Evolutionary conservation across 768 basidiomycete genomes (phyloP), one percentile per base, ranked within the genome.

Genomic region (Cyclocybe cylindracea): DNA sequence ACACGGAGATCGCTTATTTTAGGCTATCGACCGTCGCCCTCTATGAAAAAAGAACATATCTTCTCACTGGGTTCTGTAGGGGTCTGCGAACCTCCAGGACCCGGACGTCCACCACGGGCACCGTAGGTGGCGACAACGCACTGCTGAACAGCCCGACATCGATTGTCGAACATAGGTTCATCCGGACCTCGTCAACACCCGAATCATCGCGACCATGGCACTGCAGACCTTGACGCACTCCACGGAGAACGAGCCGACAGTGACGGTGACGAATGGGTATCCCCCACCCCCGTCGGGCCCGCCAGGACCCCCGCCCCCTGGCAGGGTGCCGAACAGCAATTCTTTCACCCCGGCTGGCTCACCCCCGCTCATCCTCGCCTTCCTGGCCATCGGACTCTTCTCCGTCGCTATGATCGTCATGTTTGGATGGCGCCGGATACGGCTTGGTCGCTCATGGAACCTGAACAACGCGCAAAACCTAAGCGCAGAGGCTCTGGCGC

Each of bases 311-410:
- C 16, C 45, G 14, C 43, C 51, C 8, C 32, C 46, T 36, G 19
- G 19, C 13, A 37, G 32, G 29, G 43, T 36, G 14, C 36, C 13
- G 47, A 19, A 9, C 47, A 37, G 24, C 4, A 42, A 24, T 18
- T 34, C 34, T 11, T 67, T 74, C 54, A 58, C 69, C n/a, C 58
- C 70, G 1, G 57, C 57, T 1, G 71, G 68, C 9, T 82, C 81
- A 0, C 79, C 82, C 0, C 79, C 81, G 5, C 70, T 86, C 56
- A 78, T 87, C 41, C 71, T 85, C 35, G 82, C 78, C 2, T 82
- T 85, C 59, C 66, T 87, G 19, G 78, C 79, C n/a, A 75, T 84
- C 29, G 82, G 80, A 3, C 59, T 87, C 13, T 82, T 85, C 55
- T 64, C 69, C 14, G 64, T 73, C n/a, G 72, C 72, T 0, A 77